phyloP scores from a whole-genome alignment of 2,329 filamentous ascomycete species.

The Hypoxylon sp. region DNA sequence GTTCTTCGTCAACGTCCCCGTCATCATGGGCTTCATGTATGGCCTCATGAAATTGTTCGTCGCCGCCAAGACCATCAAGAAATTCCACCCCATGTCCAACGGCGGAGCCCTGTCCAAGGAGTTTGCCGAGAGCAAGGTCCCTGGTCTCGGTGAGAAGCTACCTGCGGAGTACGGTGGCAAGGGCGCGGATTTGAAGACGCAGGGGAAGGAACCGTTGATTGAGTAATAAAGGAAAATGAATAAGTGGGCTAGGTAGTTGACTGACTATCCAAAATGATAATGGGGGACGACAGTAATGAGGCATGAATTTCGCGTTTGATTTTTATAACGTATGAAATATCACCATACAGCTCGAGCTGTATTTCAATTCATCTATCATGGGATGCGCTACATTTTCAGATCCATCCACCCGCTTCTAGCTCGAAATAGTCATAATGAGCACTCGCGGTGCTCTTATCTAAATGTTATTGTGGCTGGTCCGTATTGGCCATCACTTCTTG shows the following conservation, averaged over 20 bases:
- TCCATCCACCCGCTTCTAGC: neutral
- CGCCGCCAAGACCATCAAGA: constrained; percentile 78
- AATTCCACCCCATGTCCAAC: constrained; percentile 82
- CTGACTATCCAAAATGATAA: constrained; percentile 8
- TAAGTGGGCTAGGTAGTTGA: neutral
- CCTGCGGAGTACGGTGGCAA: constrained; percentile 85
- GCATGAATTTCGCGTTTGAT: constrained; percentile 30
- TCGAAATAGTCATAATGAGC: neutral
- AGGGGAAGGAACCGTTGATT: constrained; percentile 46
- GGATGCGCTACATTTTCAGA: constrained; percentile 3
- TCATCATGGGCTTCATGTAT: constrained; percentile 91
- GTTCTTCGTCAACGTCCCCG: constrained; percentile 95
- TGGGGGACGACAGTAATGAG: constrained; percentile 36
- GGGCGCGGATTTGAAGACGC: constrained; percentile 58
- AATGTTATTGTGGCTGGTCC: neutral
- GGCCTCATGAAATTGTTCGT: constrained; percentile 80
- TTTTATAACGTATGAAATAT: constrained; percentile 34
- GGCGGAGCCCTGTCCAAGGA: constrained; percentile 75
- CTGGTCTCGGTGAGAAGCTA: constrained; percentile 70
- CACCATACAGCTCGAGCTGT: constrained; percentile 19
- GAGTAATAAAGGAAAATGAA: constrained; percentile 31
- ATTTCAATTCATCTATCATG: constrained; percentile 20
- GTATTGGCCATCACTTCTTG: neutral
- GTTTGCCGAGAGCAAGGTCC: constrained; percentile 64
- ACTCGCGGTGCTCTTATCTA: neutral